Evolutionary conservation across 2,329 filamentous ascomycete species (phyloP), one percentile per base, ranked within the genome.

Genomic region (Sporothrix brasiliensis): DNA sequence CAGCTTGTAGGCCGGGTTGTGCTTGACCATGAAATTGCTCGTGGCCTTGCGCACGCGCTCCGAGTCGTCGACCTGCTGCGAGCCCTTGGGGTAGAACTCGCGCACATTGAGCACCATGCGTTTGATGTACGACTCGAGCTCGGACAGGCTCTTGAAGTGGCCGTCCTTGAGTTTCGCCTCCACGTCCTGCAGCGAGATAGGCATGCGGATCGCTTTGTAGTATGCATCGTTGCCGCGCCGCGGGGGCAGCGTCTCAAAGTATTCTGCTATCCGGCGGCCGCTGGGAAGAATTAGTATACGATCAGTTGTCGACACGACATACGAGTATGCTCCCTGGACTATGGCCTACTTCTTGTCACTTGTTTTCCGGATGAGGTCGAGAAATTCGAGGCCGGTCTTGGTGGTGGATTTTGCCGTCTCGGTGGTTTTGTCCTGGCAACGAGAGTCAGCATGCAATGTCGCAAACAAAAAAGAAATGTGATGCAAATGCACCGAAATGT

Each of bases 71-170:
- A 91, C 94, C 50, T 91, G 85, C 70, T 88, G 82, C 0, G 92
- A 92, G 56, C 86, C 86, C 75, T 90, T 90, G 72, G 89, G 85
- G 76, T 94, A 94, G 80, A 88, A 95, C 69, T 92, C 89, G 79
- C 97, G 97, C 49, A 92, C 92, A 77, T 97, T 97, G 74, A 88
- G 86, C 69, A 97, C 91, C 85, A 97, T 91, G 73, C 93, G 89
- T 82, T 95, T 96, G 77, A 94, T 87, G 78, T 94, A 94, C 77
- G 91, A 90, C 79, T 97, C 93, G 14, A 97, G 82, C 66, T 90
- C 85, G 6, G 92, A 89, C 65, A 97, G 84, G 67, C 82, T 91
- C 16, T 85, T 78, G 77, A 97, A 96, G 74, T 89, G 86, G 75
- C 87, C 83, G 66, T 87, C 84, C 68, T 87, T 85, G 67, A 97